A percentile compares a stretch with the other conserved stretches of the same genome.
Evolutionary conservation across 2,329 filamentous ascomycete species (phyloP).

Genomic region (Catunica adiposa): DNA sequence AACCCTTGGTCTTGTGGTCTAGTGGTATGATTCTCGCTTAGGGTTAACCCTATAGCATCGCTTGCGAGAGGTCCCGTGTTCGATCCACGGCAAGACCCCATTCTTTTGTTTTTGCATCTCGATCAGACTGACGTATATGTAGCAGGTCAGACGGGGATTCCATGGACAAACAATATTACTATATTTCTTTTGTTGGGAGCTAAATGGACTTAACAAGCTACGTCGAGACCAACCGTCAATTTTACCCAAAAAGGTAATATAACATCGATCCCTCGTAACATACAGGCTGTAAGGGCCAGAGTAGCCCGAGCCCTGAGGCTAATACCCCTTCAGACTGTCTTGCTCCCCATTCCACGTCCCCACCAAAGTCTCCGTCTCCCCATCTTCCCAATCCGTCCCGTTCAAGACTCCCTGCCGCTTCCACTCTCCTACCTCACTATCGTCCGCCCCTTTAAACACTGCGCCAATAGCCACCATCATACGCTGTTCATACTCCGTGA

Average conservation of each 20-base stretch:
- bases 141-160: too few species aligned
- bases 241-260: not conserved
- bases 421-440: not conserved
- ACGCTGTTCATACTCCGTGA: not conserved
- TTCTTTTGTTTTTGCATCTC: not conserved
- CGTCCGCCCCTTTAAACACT: not conserved
- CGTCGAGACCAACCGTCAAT: too few species aligned
- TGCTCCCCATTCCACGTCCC: not conserved
- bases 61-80: slow-evolving; percentile 18
- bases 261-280: not conserved
- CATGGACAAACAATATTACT: too few species aligned
- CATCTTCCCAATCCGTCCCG: not conserved
- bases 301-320: not conserved
- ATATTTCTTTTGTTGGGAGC: too few species aligned
- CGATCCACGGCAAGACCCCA: slow-evolving; percentile 16
- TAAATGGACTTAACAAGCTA: too few species aligned
- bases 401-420: not conserved
- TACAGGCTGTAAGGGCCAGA: not conserved
- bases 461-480: not conserved
- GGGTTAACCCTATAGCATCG: slow-evolving; percentile 27
- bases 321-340: not conserved
- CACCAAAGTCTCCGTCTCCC: not conserved
- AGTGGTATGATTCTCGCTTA: slow-evolving; percentile 59
- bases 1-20: slow-evolving; percentile 35
- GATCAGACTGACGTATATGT: too few species aligned